Evolutionary conservation across 345 rosid species (phyloP).

Genomic region (Salix arbutifolia): DNA sequence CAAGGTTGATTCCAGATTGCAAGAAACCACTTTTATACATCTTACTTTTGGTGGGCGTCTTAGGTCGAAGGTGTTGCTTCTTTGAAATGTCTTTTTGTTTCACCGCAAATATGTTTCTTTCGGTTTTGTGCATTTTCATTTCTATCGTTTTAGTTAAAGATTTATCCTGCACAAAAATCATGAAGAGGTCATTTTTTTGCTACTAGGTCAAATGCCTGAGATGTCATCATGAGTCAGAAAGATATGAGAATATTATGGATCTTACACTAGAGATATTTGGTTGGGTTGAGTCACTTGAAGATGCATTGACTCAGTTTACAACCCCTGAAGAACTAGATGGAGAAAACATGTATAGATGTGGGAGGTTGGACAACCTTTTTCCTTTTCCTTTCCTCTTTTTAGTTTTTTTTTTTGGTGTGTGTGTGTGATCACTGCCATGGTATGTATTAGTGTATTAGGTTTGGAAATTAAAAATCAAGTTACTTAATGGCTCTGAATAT

Average conservation of each 20-base stretch:
- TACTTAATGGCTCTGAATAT: background rate
- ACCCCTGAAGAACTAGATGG: slow-evolving; percentile 25
- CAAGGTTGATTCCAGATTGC: slow-evolving; percentile 19
- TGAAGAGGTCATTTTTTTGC: background rate
- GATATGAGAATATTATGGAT: slow-evolving; percentile 24
- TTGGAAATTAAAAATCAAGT: background rate
- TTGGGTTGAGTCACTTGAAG: slow-evolving; percentile 20
- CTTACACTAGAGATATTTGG: slow-evolving; percentile 25
- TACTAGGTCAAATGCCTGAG: slow-evolving; percentile 23
- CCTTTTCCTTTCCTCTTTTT: background rate
- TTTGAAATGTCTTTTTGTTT: background rate
- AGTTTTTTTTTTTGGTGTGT: background rate
- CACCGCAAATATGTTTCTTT: background rate
- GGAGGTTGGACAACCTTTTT: slow-evolving; percentile 15
- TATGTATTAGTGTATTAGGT: background rate
- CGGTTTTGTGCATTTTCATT: slow-evolving; percentile 1
- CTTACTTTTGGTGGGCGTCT: slow-evolving; percentile 16
- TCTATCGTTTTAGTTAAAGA: background rate
- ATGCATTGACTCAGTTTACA: slow-evolving; percentile 22
- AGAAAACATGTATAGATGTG: slow-evolving; percentile 20
- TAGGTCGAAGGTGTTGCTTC: slow-evolving; percentile 13
- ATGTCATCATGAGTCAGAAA: slow-evolving; percentile 15
- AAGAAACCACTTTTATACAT: slow-evolving; percentile 19
- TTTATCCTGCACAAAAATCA: background rate
- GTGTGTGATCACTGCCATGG: background rate